Evolutionary conservation across 2,329 filamentous ascomycete species (phyloP).

Genomic region (Lachnellula cervina): DNA sequence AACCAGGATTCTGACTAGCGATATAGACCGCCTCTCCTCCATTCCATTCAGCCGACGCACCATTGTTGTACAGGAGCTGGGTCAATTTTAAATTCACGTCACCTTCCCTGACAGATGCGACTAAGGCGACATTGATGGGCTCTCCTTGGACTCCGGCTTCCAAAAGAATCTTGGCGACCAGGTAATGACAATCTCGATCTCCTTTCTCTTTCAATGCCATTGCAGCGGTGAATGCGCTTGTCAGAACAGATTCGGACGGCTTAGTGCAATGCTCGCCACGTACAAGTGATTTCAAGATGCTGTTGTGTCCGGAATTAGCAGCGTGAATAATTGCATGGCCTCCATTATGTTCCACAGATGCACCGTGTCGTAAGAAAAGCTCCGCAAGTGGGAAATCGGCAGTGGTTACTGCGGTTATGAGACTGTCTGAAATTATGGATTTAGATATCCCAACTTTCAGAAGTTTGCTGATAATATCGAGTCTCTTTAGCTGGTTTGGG

Average conservation of each 20-base stretch:
- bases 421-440: conserved; percentile 8
- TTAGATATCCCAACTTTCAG: conserved; percentile 1
- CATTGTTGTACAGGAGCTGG: conserved; percentile 6
- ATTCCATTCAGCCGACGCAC: conserved; percentile 15
- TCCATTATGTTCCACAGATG: conserved; percentile 9
- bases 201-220: conserved; percentile 4
- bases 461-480: conserved; percentile 1
- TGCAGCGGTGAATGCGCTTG: conserved; percentile 11
- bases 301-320: conserved; percentile 7
- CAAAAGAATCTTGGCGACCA: conserved; percentile 9
- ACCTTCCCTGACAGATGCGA: conserved; percentile 12
- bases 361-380: conserved; percentile 9
- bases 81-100: conserved; percentile 6
- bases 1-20: conserved; percentile 5
- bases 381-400: conserved; percentile 5
- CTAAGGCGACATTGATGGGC: conserved; percentile 8
- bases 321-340: conserved; percentile 9
- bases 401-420: conserved; percentile 8
- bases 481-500: conserved; percentile 1
- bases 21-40: conserved; percentile 12
- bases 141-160: conserved; percentile 13
- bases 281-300: conserved; percentile 9
- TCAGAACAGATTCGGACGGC: conserved; percentile 5
- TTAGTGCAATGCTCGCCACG: conserved; percentile 3
- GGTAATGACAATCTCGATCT: conserved; percentile 2